phyloP scores from a whole-genome alignment of 768 basidiomycete genomes.

The Tylopilus intermedius region DNA sequence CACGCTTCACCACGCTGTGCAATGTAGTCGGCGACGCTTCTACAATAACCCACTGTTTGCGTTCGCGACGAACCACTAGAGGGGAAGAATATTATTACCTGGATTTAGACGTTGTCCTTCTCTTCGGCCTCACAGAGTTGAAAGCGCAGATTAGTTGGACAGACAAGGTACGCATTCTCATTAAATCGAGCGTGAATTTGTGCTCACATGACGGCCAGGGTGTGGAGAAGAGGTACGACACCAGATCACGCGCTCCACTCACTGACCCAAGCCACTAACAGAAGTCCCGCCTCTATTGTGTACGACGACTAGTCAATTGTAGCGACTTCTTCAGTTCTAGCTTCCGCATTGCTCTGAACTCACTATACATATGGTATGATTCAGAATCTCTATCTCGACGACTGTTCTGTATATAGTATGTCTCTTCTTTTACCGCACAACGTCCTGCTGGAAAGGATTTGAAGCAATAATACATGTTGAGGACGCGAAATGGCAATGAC shows the following conservation, averaged over 20 bases:
- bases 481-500: too few species aligned
- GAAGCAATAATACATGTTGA: too few species aligned
- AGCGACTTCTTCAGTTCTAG: neutral
- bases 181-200: neutral
- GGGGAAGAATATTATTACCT: constrained; percentile 13
- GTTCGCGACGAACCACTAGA: neutral
- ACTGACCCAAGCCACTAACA: neutral
- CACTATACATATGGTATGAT: neutral
- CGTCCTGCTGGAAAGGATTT: neutral
- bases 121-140: constrained; percentile 41
- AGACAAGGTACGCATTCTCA: constrained; percentile 18
- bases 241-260: neutral
- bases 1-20: constrained; percentile 12
- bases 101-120: constrained; percentile 33
- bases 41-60: neutral
- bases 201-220: too few species aligned
- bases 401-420: neutral
- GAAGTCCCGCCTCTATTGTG: constrained; percentile 20
- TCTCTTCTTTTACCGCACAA: neutral
- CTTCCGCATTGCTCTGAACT: neutral
- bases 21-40: constrained; percentile 11
- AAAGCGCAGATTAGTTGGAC: constrained; percentile 43
- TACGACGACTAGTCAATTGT: constrained; percentile 11
- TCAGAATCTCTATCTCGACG: neutral
- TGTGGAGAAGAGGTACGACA: constrained; percentile 12